These are phyloP conservation scores for Ophiostoma ulmi DNA, from an alignment of 2,329 filamentous ascomycete genomes.

Conservation along the genomic window DNA sequence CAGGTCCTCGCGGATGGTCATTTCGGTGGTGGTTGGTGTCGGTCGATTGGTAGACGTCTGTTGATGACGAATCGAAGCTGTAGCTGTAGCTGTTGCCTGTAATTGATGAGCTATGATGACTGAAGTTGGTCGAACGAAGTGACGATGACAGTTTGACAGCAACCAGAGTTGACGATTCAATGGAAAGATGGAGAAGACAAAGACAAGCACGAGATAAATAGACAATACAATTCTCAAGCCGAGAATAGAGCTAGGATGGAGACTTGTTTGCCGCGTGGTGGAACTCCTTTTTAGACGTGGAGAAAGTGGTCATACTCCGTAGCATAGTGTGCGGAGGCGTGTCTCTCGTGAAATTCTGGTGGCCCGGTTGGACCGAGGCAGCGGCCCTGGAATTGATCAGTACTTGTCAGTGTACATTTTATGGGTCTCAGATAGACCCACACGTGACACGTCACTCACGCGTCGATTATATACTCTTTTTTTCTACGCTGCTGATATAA, in stretches of 20 bases:
- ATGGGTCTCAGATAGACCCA: not conserved
- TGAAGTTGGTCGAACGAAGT: not conserved
- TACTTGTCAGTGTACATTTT: not conserved
- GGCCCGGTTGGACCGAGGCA: constrained; percentile 33
- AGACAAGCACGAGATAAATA: not conserved
- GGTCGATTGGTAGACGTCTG: not conserved
- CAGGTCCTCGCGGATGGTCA: constrained; percentile 90
- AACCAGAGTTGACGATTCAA: not conserved
- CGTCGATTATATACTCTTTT: not conserved
- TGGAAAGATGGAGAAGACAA: not conserved
- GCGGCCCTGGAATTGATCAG: constrained; percentile 11
- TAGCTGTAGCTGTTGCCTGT: not conserved
- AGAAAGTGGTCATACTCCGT: constrained; percentile 11
- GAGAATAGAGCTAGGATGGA: constrained; percentile 1
- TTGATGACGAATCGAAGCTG: not conserved
- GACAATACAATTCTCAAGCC: not conserved
- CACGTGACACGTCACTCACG: constrained; percentile 20
- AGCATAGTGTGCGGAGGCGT: constrained; percentile 15
- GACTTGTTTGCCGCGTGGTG: constrained; percentile 14
- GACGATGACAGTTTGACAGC: not conserved
- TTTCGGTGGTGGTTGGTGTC: constrained; percentile 33
- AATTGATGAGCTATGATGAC: not conserved
- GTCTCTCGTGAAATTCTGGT: constrained; percentile 24
- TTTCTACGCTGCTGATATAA: not conserved
- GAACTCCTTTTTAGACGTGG: constrained; percentile 16